phyloP scores from a whole-genome alignment of 208 protist species.

The Trypanosoma lewisi region DNA sequence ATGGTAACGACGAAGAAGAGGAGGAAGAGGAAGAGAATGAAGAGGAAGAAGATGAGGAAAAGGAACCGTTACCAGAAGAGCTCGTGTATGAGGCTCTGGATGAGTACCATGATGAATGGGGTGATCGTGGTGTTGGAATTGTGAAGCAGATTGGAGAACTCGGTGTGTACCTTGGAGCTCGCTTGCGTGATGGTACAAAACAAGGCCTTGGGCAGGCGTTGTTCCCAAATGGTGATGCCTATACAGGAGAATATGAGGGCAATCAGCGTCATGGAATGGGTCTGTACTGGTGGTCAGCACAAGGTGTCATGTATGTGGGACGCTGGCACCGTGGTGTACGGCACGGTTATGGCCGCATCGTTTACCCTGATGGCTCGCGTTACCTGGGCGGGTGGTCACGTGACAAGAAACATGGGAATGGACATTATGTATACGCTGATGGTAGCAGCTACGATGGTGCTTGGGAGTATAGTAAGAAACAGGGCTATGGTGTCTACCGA shows the following conservation, averaged over 20 bases:
- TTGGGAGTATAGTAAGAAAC: conserved; percentile 74
- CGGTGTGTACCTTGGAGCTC: conserved; percentile 77
- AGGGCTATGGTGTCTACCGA: conserved; percentile 69
- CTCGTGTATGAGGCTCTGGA: conserved; percentile 77
- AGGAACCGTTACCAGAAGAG: conserved; percentile 77
- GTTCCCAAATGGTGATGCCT: conserved; percentile 85
- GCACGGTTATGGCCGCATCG: conserved; percentile 78
- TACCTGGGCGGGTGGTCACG: conserved; percentile 77
- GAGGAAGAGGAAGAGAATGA: conserved; percentile 62
- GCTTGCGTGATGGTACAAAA: conserved; percentile 78
- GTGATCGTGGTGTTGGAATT: conserved; percentile 57
- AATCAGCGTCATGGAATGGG: conserved; percentile 79
- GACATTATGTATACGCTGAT: conserved; percentile 81
- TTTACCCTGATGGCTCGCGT: conserved; percentile 81
- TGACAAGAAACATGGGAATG: conserved; percentile 64
- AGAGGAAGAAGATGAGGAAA: conserved; percentile 76
- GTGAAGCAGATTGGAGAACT: conserved; percentile 90
- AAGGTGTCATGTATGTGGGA: conserved; percentile 66
- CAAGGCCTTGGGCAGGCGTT: conserved; percentile 83
- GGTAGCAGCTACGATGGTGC: conserved; percentile 84
- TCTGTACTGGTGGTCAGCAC: conserved; percentile 74
- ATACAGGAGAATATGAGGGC: conserved; percentile 76
- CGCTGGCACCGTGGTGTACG: conserved; percentile 65
- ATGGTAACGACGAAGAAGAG: conserved; percentile 41
- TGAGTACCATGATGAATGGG: conserved; percentile 87